Evolutionary conservation across 139 green algal genomes (phyloP), one percentile per base, ranked within the genome.

Genomic region (Micractinium conductrix): DNA sequence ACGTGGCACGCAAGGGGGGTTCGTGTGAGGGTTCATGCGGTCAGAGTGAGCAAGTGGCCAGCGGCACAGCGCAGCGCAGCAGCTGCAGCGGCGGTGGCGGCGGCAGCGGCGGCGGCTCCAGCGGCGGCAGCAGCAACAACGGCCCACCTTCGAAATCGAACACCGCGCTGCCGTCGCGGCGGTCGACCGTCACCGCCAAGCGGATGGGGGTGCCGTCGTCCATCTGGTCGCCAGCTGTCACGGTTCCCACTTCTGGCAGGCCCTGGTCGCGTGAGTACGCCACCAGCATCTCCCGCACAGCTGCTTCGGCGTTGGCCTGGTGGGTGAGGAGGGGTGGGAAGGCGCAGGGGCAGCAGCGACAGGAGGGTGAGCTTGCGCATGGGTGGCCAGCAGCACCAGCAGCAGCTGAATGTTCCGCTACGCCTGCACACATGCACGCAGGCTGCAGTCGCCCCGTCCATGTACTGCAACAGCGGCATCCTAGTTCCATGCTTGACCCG

Each of bases 121-220:
- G 30, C 62, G 2, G 62, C 26, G 19, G 6, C 2, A 21, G 53
- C 53, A 16, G 53, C 19, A 5, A 62, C 53, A 58, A 8, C 50
- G 50, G 43, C 71, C 22, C 53, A 58, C 95, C 96, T 26, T 90
- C 91, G 87, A 99, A 99, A 89, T 99, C 96, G 87, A 99, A 98
- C 33, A 93, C 78, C 58, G 88, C 95, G 82, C 48, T 88, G 50
- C 91, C 90, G 6, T 95, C 85, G 0, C 63, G 72, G 5, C 92
- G 85, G 89, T 99, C 92, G 44, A 99, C 95, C 50, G 96, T 98
- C 80, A 99, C 92, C 3, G 92, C 50, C 55, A 98, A 84, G 38
- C 78, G 43, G 79, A 99, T 97, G 78, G 88, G 88, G 5, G 93
- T 95, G 74, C 97, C 97, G 79, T 99, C 97, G 79, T 99, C 97